phyloP scores from a whole-genome alignment of 345 rosid genomes.

The Pugionium dolabratum region DNA sequence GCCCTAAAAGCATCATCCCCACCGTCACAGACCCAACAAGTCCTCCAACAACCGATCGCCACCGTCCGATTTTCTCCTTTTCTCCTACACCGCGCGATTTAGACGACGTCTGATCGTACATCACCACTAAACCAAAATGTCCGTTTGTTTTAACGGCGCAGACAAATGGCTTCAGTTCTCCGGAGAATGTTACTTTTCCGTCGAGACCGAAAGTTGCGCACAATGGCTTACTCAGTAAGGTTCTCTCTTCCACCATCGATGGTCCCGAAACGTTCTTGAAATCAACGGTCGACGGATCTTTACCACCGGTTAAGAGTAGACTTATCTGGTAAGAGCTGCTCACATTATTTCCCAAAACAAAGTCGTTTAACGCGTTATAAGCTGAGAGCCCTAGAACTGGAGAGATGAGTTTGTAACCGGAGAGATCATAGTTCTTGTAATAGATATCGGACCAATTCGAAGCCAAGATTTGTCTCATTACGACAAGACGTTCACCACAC shows the following conservation, averaged over 20 bases:
- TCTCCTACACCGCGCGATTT: slow-evolving; percentile 54
- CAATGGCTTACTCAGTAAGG: slow-evolving; percentile 47
- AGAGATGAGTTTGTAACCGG: slow-evolving; percentile 75
- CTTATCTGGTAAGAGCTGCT: slow-evolving; percentile 60
- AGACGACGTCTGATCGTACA: slow-evolving; percentile 34
- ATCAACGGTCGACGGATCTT: slow-evolving; percentile 62
- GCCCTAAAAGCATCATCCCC: slow-evolving; percentile 61
- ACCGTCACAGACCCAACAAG: slow-evolving; percentile 65
- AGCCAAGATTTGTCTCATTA: slow-evolving; percentile 72
- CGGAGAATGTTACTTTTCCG: slow-evolving; percentile 56
- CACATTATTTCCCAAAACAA: slow-evolving; percentile 27
- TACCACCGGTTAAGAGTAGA: slow-evolving; percentile 43
- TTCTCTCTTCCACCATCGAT: slow-evolving; percentile 14
- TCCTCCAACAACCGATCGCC: slow-evolving; percentile 82
- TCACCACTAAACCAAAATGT: slow-evolving; percentile 76
- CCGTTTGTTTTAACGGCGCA: slow-evolving; percentile 67
- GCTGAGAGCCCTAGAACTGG: slow-evolving; percentile 82
- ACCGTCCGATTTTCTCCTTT: slow-evolving; percentile 51
- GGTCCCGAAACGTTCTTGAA: slow-evolving; percentile 46
- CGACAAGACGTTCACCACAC: slow-evolving; percentile 77
- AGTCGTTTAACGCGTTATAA: slow-evolving; percentile 54
- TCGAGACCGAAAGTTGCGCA: slow-evolving; percentile 73
- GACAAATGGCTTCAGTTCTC: slow-evolving; percentile 52
- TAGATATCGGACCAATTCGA: slow-evolving; percentile 72
- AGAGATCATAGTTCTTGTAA: slow-evolving; percentile 63